Percentiles rank a stretch among this genome's conserved stretches.
Conservation (phyloP, 2,329 filamentous ascomycete genomes). For the Trichophyton rubrum region DNA sequence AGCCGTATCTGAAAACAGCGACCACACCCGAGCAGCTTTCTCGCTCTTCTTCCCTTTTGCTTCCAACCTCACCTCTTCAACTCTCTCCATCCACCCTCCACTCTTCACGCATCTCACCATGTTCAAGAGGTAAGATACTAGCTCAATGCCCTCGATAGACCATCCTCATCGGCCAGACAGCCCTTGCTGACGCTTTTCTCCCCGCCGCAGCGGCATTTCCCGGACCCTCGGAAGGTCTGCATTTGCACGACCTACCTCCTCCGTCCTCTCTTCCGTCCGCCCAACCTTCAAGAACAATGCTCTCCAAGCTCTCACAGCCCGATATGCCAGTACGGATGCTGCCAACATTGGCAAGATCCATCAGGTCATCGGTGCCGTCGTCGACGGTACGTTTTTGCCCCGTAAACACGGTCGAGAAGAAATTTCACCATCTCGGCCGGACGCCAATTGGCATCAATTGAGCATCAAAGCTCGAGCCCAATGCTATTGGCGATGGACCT, state of each 20-base stretch:
- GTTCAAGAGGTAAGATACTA: conserved; percentile 47
- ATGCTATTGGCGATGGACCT: neutral
- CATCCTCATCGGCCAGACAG: neutral
- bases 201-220: conserved; percentile 47
- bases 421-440: conserved; percentile 18
- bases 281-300: conserved; percentile 46
- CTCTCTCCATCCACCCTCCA: conserved; percentile 27
- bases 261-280: conserved; percentile 41
- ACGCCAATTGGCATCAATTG: conserved; percentile 7
- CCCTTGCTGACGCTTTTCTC: conserved; percentile 13
- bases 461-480: neutral
- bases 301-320: conserved; percentile 46
- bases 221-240: conserved; percentile 50
- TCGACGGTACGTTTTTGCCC: conserved; percentile 63
- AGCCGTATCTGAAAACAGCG: conserved; percentile 8
- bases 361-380: conserved; percentile 96
- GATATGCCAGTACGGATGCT: conserved; percentile 50
- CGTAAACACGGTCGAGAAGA: conserved; percentile 27
- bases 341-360: conserved; percentile 51
- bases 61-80: conserved; percentile 20
- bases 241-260: conserved; percentile 44
- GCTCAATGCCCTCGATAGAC: conserved; percentile 13
- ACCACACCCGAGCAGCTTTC: conserved; percentile 16
- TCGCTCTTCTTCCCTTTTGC: conserved; percentile 18
- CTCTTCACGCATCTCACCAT: conserved; percentile 40